A percentile compares a stretch with the other conserved stretches of the same genome.
These are phyloP conservation scores for Aquilaria sinensis DNA, from an alignment of 345 rosid genomes.

Conservation along the genomic window DNA sequence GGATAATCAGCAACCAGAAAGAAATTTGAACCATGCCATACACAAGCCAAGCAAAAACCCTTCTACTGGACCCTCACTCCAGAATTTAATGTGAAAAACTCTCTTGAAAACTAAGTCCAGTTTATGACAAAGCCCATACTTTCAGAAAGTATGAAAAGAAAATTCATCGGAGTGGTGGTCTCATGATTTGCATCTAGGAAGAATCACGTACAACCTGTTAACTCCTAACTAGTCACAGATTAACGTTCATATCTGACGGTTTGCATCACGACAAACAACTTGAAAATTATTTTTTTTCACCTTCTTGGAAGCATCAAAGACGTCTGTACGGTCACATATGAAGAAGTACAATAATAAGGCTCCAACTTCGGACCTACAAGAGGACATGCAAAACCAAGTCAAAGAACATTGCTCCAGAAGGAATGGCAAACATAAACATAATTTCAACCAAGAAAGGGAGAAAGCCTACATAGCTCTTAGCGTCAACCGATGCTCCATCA, in stretches of 20 bases:
- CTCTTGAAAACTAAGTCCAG: too few species aligned
- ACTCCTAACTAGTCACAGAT: too few species aligned
- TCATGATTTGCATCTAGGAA: too few species aligned
- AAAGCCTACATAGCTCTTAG: constrained; percentile 84
- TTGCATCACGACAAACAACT: too few species aligned
- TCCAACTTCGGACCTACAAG: constrained; percentile 70
- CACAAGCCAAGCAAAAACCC: background rate
- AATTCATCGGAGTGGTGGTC: too few species aligned
- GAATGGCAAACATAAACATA: background rate
- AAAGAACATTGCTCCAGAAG: background rate
- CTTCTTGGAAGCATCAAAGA: constrained; percentile 74
- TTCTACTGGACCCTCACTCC: background rate
- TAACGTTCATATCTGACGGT: too few species aligned
- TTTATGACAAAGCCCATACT: too few species aligned
- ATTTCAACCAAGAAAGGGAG: background rate
- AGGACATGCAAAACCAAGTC: constrained; percentile 7
- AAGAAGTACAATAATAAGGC: constrained; percentile 59
- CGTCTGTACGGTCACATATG: constrained; percentile 87
- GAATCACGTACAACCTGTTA: too few species aligned
- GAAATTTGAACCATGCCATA: constrained; percentile 3
- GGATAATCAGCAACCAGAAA: constrained; percentile 6
- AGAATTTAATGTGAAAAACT: background rate
- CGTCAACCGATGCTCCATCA: constrained; percentile 70
- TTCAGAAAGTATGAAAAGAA: too few species aligned
- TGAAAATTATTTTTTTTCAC: constrained; percentile 28